phyloP scores from a whole-genome alignment of 352 stramenopile species.

The Pythium diclinum region DNA sequence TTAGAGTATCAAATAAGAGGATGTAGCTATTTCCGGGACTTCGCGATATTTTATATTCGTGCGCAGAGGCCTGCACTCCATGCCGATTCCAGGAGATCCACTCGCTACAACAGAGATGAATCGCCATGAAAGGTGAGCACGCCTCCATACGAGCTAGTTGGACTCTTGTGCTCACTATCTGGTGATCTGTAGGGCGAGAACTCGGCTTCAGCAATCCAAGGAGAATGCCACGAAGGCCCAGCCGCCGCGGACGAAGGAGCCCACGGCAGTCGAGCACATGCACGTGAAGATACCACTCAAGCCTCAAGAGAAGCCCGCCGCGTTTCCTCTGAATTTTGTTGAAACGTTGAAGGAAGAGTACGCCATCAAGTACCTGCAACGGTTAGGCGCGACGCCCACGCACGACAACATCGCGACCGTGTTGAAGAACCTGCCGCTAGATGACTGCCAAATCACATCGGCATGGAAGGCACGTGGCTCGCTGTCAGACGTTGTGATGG shows the following conservation, averaged over 20 bases:
- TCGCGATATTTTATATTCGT: conserved; percentile 14
- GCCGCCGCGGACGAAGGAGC: conserved; percentile 27
- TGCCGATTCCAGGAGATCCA: neutral
- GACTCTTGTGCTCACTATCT: neutral
- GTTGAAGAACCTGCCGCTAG: conserved; percentile 56
- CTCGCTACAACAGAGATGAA: conserved; percentile 8
- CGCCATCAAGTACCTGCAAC: conserved; percentile 66
- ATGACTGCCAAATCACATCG: conserved; percentile 55
- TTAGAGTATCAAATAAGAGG: conserved; percentile 2
- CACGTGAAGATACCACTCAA: conserved; percentile 57
- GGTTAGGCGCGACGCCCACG: conserved; percentile 48
- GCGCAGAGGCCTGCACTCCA: neutral
- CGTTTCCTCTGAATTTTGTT: conserved; percentile 40
- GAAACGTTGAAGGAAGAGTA: conserved; percentile 60
- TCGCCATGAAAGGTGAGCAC: conserved; percentile 22
- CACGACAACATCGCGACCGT: conserved; percentile 60
- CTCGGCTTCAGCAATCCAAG: neutral
- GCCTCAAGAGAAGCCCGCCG: conserved; percentile 43
- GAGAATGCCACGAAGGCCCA: conserved; percentile 14
- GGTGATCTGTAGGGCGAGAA: neutral
- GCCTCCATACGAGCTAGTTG: neutral
- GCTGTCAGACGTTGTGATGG: conserved; percentile 45
- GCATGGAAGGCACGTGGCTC: conserved; percentile 59
- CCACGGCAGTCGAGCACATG: conserved; percentile 38
- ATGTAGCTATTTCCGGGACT: conserved; percentile 1